A percentile compares a stretch with the other conserved stretches of the same genome.
Conservation (phyloP, 148 eudicot species). For the Vaccinium vitisidaea region DNA sequence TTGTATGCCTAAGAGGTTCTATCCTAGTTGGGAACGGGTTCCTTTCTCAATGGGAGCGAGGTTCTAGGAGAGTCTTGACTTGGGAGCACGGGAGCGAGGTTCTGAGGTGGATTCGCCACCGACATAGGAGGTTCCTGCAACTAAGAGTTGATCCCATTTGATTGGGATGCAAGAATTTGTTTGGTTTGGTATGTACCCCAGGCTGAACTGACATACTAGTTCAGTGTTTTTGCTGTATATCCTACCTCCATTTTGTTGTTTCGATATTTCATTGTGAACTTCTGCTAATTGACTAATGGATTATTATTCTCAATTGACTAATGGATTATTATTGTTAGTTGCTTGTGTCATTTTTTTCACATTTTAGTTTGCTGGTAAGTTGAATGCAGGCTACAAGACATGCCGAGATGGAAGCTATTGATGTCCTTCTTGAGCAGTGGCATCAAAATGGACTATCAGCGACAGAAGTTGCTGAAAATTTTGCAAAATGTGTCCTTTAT, state of each 20-base stretch:
- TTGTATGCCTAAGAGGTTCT: too few species aligned
- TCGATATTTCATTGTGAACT: not conserved
- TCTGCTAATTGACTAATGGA: not conserved
- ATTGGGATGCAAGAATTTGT: not conserved
- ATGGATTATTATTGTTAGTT: not conserved
- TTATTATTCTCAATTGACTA: not conserved
- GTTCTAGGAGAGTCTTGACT: too few species aligned
- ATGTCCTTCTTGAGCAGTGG: conserved; percentile 66
- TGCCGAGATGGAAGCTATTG: conserved; percentile 90
- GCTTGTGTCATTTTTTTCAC: not conserved
- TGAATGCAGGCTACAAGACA: conserved; percentile 63
- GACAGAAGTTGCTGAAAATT: conserved; percentile 46
- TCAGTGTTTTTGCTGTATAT: not conserved
- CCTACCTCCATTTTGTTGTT: not conserved
- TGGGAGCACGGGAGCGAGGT: too few species aligned
- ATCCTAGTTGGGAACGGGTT: too few species aligned
- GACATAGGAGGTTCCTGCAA: too few species aligned
- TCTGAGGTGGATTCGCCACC: too few species aligned
- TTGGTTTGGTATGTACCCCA: not conserved
- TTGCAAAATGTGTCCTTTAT: conserved; percentile 67
- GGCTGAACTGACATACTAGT: not conserved
- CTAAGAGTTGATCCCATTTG: not conserved
- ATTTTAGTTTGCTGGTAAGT: conserved; percentile 1
- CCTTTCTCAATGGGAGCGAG: too few species aligned
- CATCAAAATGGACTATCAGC: conserved; percentile 48